These are phyloP conservation scores for Herpetomonas samuelpessoai DNA, from an alignment of 208 protist genomes.

Conservation along the genomic window DNA sequence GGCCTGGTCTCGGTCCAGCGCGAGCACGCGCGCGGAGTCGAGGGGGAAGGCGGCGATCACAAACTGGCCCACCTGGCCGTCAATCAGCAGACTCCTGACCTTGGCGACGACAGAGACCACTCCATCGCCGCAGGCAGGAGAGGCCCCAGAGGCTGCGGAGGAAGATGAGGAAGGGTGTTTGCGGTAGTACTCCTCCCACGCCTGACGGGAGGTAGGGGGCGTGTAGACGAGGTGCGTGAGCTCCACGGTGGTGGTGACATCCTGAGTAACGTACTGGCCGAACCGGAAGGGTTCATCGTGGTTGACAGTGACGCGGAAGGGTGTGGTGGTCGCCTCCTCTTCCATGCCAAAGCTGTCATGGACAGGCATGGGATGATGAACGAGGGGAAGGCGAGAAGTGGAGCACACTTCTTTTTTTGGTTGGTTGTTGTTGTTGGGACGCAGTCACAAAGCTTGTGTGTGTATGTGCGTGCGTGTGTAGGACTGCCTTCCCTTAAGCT, in stretches of 20 bases:
- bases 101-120: constrained; percentile 37
- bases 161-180: background rate
- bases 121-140: background rate
- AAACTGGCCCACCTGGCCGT: constrained; percentile 42
- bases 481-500: background rate
- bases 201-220: constrained; percentile 44
- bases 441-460: background rate
- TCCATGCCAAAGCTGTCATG: background rate
- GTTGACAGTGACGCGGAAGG: constrained; percentile 58
- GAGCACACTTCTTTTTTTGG: background rate
- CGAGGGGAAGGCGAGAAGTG: constrained; percentile 6
- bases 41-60: constrained; percentile 59
- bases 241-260: constrained; percentile 54
- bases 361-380: background rate
- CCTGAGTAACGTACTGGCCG: constrained; percentile 34
- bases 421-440: constrained; percentile 1
- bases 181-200: constrained; percentile 27
- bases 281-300: constrained; percentile 65
- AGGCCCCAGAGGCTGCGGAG: background rate
- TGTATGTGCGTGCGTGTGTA: background rate
- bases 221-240: constrained; percentile 78
- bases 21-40: constrained; percentile 17
- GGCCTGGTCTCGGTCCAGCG: constrained; percentile 8
- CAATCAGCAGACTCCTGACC: constrained; percentile 41
- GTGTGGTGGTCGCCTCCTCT: constrained; percentile 49